Percentiles rank a stretch among this genome's conserved stretches.
Conservation (phyloP, 768 basidiomycete genomes). For the Suillus subluteus region DNA sequence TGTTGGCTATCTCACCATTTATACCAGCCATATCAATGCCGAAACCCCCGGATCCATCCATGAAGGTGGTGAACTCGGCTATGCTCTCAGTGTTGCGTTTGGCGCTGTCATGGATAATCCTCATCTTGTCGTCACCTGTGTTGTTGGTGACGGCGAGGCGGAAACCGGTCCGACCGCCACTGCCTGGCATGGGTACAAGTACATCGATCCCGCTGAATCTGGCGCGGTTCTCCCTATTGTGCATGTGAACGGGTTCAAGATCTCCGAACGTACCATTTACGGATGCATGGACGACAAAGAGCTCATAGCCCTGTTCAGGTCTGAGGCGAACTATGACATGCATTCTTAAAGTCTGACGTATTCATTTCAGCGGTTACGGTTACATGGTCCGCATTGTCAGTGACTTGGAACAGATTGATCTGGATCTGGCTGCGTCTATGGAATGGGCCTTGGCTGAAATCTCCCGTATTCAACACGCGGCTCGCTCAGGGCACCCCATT, state of each 20-base stretch:
- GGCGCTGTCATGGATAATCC: constrained; percentile 93
- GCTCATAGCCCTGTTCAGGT: constrained; percentile 75
- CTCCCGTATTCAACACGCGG: constrained; percentile 76
- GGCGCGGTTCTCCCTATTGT: constrained; percentile 92
- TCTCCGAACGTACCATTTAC: constrained; percentile 86
- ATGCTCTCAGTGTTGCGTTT: constrained; percentile 83
- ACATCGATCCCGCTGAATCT: constrained; percentile 86
- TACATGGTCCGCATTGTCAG: constrained; percentile 87
- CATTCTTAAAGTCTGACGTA: constrained; percentile 11
- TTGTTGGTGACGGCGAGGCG: constrained; percentile 90
- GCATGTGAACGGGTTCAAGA: constrained; percentile 89
- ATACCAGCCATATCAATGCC: constrained; percentile 68
- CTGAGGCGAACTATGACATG: constrained; percentile 15
- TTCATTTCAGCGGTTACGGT: constrained; percentile 66
- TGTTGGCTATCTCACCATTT: constrained; percentile 2
- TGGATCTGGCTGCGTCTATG: constrained; percentile 79
- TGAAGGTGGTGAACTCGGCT: constrained; percentile 91
- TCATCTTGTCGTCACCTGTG: constrained; percentile 75
- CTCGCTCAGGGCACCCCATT: constrained; percentile 74
- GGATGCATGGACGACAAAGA: constrained; percentile 93
- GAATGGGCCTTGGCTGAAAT: constrained; percentile 82
- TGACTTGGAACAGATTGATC: constrained; percentile 66
- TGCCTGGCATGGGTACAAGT: constrained; percentile 89
- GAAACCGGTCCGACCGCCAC: constrained; percentile 80
- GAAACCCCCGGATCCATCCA: constrained; percentile 90